Base-by-base conservation (phyloP, 139 green algal species). In the Chlorella sp. region DNA sequence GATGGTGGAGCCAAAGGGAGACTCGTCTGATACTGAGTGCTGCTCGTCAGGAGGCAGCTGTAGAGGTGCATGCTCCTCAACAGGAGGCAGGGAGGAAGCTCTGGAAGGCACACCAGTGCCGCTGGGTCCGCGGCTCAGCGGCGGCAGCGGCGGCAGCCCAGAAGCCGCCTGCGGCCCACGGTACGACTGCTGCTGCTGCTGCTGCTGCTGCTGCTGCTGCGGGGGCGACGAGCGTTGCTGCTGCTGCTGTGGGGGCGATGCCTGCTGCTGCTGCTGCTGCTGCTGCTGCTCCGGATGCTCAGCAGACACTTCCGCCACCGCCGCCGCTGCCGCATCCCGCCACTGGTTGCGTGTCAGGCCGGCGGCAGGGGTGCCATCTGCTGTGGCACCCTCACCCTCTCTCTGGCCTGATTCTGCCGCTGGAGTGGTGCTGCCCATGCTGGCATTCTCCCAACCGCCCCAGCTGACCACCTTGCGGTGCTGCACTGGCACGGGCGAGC, bases 381-480 rank as follows among this genome's bases (percentile, higher is more conserved):
- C 12, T 15, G 51, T 60, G 51, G 51, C 51, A 23, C 12, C 51
- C 51, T 60, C 51, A 15, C 51, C 13, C 2, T 21, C 51, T 23
- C 2, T 20, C 51, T 60, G 51, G 12, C 51, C 51, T 60, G 51
- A 15, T 15, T 60, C 51, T 3, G 51, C 15, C 12, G 51, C 12
- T 9, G 51, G 51, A 9, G 21, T 15, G 2, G 51, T 60, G 15
- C 51, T 60, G 51, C 51, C 51, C 51, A 60, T 60, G 51, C 51
- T 60, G 51, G 12, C 15, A 15, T 60, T 60, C 51, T 60, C 51
- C 51, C 51, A 60, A 1, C 72, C 72, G 6, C 72, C 72, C 72
- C 72, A 79, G 44, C 44, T 79, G 44, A 64, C 72, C 1, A 47
- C n/a, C 6, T 79, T 63, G 44, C 36, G 62, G 44, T 79, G 72